A percentile compares a stretch with the other conserved stretches of the same genome.
Conservation (phyloP, 2,329 filamentous ascomycete species). For the Phoma sp. region DNA sequence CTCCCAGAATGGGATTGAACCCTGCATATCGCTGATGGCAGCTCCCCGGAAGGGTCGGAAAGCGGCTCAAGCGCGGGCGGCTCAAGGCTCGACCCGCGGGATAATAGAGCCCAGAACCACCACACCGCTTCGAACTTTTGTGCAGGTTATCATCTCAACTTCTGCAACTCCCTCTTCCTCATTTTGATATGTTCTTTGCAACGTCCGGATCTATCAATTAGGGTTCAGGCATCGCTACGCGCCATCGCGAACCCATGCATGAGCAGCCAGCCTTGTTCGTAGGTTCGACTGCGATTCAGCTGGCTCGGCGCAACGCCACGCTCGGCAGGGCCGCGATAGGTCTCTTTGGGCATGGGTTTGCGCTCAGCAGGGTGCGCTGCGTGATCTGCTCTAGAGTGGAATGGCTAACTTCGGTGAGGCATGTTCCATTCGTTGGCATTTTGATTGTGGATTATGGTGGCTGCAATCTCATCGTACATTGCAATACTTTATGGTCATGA, state of each 20-base stretch:
- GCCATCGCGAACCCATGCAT: too few species aligned
- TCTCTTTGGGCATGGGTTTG: background rate
- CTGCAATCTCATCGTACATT: too few species aligned
- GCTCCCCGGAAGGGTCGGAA: background rate
- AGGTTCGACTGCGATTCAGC: constrained; percentile 1
- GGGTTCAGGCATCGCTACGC: too few species aligned
- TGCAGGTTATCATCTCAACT: background rate
- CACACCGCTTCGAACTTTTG: background rate
- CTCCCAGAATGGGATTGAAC: background rate
- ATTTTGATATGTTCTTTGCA: background rate
- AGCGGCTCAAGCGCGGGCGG: constrained; percentile 4
- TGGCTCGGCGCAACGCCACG: constrained; percentile 7
- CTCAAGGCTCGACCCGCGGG: background rate
- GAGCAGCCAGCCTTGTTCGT: background rate
- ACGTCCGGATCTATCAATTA: too few species aligned
- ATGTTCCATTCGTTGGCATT: too few species aligned
- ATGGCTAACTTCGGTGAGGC: background rate
- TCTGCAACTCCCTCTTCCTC: too few species aligned
- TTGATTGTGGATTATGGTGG: too few species aligned
- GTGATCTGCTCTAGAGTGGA: background rate
- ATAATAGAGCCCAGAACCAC: constrained; percentile 1
- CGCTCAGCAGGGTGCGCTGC: background rate
- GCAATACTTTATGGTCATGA: too few species aligned
- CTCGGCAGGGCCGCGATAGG: constrained; percentile 8
- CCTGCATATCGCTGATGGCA: background rate